Evolutionary conservation across 306 rosid species (phyloP).

Genomic region (Cajanus cajan): DNA sequence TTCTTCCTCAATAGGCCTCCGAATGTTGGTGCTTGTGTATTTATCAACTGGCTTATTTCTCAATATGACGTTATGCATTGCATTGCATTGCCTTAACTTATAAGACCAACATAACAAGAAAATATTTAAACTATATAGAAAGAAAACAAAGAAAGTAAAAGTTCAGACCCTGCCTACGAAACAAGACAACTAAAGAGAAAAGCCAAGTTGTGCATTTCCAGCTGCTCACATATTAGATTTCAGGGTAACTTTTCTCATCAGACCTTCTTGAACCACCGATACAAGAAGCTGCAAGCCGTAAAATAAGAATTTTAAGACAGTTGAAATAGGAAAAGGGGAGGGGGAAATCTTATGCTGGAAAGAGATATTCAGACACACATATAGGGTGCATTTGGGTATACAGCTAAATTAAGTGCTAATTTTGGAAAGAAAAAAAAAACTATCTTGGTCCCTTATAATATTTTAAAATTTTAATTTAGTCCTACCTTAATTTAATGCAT

Average conservation of each 20-base stretch:
- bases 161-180: not conserved
- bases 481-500: too few relatives aligned
- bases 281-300: conserved; percentile 46
- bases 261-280: conserved; percentile 82
- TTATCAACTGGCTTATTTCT: too few relatives aligned
- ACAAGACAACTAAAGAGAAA: not conserved
- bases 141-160: not conserved
- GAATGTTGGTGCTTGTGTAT: not conserved
- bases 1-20: not conserved
- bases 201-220: conserved; percentile 9
- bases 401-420: not conserved
- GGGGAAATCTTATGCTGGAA: not conserved
- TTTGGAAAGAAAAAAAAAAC: too few relatives aligned
- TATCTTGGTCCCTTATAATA: too few relatives aligned
- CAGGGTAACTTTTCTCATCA: conserved; percentile 43
- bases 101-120: too few relatives aligned
- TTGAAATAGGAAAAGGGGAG: conserved; percentile 3
- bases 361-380: not conserved
- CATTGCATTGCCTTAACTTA: too few relatives aligned
- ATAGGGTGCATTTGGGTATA: not conserved
- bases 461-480: too few relatives aligned
- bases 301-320: conserved; percentile 11
- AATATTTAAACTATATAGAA: not conserved
- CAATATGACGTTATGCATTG: too few relatives aligned
- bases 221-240: conserved; percentile 61